Evolutionary conservation across 495 filamentous ascomycete species (phyloP), one percentile per base, ranked within the genome.

Genomic region (Aspergillus nidulans): DNA sequence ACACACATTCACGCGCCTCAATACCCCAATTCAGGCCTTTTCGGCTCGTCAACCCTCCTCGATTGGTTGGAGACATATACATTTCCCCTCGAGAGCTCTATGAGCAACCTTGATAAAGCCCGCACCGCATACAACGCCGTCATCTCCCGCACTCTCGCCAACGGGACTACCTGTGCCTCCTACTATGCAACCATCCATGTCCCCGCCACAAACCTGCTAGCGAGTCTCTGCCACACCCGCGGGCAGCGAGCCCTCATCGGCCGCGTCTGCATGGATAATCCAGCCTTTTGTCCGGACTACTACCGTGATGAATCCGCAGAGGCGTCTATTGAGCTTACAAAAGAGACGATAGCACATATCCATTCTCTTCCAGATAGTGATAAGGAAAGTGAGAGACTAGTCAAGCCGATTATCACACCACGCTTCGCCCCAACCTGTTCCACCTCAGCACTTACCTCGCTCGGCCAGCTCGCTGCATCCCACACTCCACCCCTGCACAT

Each of bases 1-100:
- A 95, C 92, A 13, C 92, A 97, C 69, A 87, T 95, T 58, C 92
- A 97, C 69, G 92, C 92, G 42, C 81, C 90, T 0, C 92, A 97
- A 75, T 94, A 95, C 64, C 91, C 92, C 52, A 97, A 97, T 62
- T 77, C 82, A 6, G 92, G 92, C 47, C 84, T 97, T 61, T 97
- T 97, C 64, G 92, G 92, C 66, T 88, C 86, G 45, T 84, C 86
- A 3, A 95, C 91, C 16, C 83, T 98, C 40, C 81, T 98, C 20
- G 83, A 89, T 70, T 98, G 92, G 92, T 81, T 98, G 5, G 76
- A 91, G 57, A 89, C 77, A 4, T 98, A 98, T 74, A 98, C 92
- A n/a, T 98, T 95, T 70, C 92, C 92, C 0, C 79, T 95, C 52
- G 92, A 97, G 71, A 76, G 82, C 12, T 88, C 85, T 16, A 81